These are phyloP conservation scores for Omphalea diandra DNA, from an alignment of 441 rosid species.

Conservation along the genomic window DNA sequence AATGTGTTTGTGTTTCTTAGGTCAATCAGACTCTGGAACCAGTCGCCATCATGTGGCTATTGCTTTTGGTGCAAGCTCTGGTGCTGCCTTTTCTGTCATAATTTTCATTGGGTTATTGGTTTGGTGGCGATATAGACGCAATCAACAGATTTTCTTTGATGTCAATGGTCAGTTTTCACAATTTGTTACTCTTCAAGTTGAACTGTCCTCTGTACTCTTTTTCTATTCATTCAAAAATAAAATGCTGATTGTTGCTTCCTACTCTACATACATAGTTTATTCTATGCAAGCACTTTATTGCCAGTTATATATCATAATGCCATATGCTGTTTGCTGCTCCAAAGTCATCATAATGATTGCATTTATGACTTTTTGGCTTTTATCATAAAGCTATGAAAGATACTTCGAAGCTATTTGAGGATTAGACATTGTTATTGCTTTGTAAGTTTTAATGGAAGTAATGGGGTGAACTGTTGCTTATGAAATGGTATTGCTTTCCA, in stretches of 20 bases:
- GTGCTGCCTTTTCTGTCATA: conserved; percentile 63
- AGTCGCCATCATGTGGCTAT: conserved; percentile 62
- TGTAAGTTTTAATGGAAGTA: neutral
- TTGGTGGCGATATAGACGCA: conserved; percentile 85
- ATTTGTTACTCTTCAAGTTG: neutral
- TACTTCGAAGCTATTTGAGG: neutral
- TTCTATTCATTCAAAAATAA: neutral
- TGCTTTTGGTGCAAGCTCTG: conserved; percentile 79
- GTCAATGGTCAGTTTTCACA: conserved; percentile 63
- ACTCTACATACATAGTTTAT: neutral
- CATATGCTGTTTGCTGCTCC: neutral
- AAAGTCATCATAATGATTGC: neutral
- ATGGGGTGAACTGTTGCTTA: neutral
- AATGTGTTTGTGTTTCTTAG: conserved; percentile 32
- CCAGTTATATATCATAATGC: neutral
- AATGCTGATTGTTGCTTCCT: neutral
- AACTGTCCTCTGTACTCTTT: neutral
- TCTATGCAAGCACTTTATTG: neutral
- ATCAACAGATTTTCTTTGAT: conserved; percentile 91
- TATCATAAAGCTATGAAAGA: conserved; percentile 2
- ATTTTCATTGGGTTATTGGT: conserved; percentile 54
- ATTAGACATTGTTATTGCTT: neutral
- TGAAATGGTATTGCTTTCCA: neutral
- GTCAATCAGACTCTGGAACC: conserved; percentile 47
- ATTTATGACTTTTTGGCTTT: neutral